A percentile compares a stretch with the other conserved stretches of the same genome.
phyloP scores from a whole-genome alignment of 2,329 filamentous ascomycete species.

The Leptographium procerum region DNA sequence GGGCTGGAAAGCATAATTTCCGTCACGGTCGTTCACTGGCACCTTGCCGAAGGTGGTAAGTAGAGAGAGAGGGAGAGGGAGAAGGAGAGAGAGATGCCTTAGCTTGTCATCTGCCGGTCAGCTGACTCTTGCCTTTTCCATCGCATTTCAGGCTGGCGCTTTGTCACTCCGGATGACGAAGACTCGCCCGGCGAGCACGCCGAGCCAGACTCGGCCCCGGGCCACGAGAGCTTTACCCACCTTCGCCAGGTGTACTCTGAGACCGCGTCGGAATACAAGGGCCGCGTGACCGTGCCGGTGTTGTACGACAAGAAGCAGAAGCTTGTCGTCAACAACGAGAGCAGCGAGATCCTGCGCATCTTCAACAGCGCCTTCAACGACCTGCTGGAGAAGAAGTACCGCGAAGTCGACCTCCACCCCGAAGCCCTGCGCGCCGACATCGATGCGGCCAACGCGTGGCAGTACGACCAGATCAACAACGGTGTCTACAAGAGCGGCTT shows the following conservation, averaged over 20 bases:
- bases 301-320: constrained; percentile 68
- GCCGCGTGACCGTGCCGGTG: constrained; percentile 79
- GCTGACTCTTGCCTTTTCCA: background rate
- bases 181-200: constrained; percentile 50
- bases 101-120: background rate
- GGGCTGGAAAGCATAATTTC: constrained; percentile 77
- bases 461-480: constrained; percentile 62
- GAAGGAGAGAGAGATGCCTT: no score
- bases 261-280: constrained; percentile 58
- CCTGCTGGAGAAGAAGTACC: constrained; percentile 48
- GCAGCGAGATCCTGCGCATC: constrained; percentile 87
- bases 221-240: constrained; percentile 56
- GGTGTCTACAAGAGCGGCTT: constrained; percentile 71
- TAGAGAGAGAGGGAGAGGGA: no score
- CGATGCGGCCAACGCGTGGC: constrained; percentile 70
- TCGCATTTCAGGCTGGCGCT: constrained; percentile 60
- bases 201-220: constrained; percentile 55
- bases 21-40: constrained; percentile 83
- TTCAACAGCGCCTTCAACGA: constrained; percentile 72
- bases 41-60: constrained; percentile 52
- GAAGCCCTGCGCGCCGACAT: constrained; percentile 52
- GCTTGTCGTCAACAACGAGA: constrained; percentile 83
- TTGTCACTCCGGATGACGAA: constrained; percentile 51
- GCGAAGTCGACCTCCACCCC: constrained; percentile 57
- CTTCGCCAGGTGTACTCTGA: constrained; percentile 73